phyloP scores from a whole-genome alignment of 805 yeast species.

The Metschnikowia lochheadii region DNA sequence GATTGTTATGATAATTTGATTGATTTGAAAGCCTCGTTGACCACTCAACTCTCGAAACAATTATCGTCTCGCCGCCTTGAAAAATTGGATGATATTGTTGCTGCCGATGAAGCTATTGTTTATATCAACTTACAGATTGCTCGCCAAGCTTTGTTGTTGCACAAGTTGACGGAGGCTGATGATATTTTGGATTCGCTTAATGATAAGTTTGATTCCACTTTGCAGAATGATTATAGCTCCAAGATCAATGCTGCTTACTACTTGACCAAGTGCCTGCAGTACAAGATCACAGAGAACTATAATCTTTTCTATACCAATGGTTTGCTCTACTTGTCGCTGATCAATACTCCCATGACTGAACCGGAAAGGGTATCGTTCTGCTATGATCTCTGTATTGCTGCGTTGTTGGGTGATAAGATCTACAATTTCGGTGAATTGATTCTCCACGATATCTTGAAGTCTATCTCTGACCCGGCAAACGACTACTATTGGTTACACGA shows the following conservation, averaged over 20 bases:
- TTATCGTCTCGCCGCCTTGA: slow-evolving; percentile 25
- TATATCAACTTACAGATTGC: slow-evolving; percentile 63
- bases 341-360: slow-evolving; percentile 42
- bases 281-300: slow-evolving; percentile 72
- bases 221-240: slow-evolving; percentile 31
- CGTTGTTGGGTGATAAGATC: slow-evolving; percentile 84
- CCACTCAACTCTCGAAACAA: slow-evolving; percentile 23
- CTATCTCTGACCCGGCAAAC: slow-evolving; percentile 40
- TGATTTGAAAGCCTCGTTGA: slow-evolving; percentile 28
- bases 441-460: slow-evolving; percentile 74
- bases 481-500: slow-evolving; percentile 67
- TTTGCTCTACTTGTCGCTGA: slow-evolving; percentile 75
- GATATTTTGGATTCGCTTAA: slow-evolving; percentile 62
- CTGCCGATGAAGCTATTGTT: slow-evolving; percentile 52
- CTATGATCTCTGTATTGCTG: slow-evolving; percentile 78
- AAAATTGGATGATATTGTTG: slow-evolving; percentile 30
- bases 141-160: slow-evolving; percentile 56
- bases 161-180: slow-evolving; percentile 53
- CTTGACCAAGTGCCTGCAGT: slow-evolving; percentile 71
- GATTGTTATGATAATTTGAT: slow-evolving; percentile 35
- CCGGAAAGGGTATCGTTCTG: slow-evolving; percentile 42
- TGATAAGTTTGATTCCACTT: slow-evolving; percentile 47
- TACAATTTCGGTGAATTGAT: slow-evolving; percentile 95
- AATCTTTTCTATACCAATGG: slow-evolving; percentile 78
- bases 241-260: slow-evolving; percentile 80